Evolutionary conservation across 202 grass and related monocot genomes (phyloP).

Genomic region (Digitaria exilis): DNA sequence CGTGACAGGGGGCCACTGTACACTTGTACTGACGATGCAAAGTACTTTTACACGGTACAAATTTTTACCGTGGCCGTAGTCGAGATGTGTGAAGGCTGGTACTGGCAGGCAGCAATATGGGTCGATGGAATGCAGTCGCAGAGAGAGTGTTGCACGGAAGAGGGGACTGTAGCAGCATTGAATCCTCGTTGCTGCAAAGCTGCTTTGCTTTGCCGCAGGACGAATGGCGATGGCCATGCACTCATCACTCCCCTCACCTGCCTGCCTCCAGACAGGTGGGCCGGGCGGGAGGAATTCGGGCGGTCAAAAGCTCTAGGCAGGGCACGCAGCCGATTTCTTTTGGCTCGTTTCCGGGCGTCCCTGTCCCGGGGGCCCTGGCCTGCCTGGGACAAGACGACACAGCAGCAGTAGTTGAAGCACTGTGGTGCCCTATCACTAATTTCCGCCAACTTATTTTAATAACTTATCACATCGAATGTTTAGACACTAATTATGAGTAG

Average conservation of each 20-base stretch:
- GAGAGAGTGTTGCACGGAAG: not conserved
- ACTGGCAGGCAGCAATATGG: no score
- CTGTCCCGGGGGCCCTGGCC: not conserved
- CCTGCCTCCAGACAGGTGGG: not conserved
- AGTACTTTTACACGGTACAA: no score
- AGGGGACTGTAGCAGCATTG: not conserved
- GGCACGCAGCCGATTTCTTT: not conserved
- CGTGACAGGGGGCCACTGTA: not conserved
- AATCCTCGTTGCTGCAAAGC: not conserved
- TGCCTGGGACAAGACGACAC: not conserved
- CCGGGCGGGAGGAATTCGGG: not conserved
- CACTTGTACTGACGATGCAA: no score
- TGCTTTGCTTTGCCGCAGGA: not conserved
- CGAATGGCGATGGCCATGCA: no score
- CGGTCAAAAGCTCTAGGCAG: constrained; percentile 2
- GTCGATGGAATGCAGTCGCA: no score
- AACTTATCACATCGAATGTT: no score
- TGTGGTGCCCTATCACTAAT: no score
- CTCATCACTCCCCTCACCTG: no score
- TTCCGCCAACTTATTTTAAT: no score
- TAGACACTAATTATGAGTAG: no score
- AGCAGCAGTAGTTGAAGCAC: not conserved
- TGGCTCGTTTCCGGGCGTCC: constrained; percentile 2
- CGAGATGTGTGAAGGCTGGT: no score
- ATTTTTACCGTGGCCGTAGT: not conserved